Evolutionary conservation across 257 asterid genomes (phyloP).

Genomic region (Solanum appendiculatum): DNA sequence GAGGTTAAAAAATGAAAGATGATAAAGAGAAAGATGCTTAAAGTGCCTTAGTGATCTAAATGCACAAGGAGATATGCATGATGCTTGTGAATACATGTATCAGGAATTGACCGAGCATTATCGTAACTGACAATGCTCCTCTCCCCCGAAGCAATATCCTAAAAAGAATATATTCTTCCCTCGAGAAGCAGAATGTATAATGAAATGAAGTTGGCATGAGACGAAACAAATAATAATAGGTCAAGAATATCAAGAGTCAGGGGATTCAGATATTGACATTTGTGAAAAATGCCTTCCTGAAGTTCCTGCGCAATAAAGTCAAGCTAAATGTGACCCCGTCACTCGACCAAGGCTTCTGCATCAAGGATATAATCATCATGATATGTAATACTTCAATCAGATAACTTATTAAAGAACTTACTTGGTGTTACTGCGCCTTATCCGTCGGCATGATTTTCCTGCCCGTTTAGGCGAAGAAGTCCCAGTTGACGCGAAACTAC

Average conservation of each 20-base stretch:
- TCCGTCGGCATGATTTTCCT: conserved; percentile 89
- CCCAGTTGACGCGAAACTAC: conserved; percentile 43
- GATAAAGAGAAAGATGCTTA: neutral
- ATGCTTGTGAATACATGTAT: neutral
- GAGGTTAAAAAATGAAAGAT: neutral
- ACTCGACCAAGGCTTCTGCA: neutral
- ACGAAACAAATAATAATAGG: neutral
- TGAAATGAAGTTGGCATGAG: neutral
- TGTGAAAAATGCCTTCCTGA: neutral
- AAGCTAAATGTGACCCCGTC: neutral
- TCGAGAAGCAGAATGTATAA: neutral
- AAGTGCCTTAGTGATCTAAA: neutral
- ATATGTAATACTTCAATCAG: neutral
- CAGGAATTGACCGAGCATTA: neutral
- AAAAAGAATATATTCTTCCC: neutral
- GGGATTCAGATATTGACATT: neutral
- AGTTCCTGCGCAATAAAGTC: neutral
- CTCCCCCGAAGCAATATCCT: neutral
- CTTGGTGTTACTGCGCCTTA: conserved; percentile 61
- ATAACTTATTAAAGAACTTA: conserved; percentile 9
- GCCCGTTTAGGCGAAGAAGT: conserved; percentile 39
- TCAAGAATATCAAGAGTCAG: neutral
- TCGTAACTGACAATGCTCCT: neutral
- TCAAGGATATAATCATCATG: neutral
- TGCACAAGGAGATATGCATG: neutral